These are phyloP conservation scores for Gossypium anomalum DNA, from an alignment of 345 rosid genomes.

Conservation along the genomic window DNA sequence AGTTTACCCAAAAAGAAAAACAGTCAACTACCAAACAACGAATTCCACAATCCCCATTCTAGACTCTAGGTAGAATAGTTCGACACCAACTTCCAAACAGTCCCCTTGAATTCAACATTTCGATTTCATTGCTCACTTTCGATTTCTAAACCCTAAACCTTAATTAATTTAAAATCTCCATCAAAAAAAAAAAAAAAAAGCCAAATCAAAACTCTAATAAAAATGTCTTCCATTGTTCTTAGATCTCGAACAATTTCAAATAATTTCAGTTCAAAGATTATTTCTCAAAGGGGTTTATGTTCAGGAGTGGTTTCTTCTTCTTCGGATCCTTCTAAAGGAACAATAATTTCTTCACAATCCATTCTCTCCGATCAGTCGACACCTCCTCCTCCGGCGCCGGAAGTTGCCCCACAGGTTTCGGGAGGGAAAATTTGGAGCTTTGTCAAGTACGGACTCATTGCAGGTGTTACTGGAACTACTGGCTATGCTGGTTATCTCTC, in stretches of 20 bases:
- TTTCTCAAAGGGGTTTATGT: conserved; percentile 28
- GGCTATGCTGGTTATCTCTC: conserved; percentile 54
- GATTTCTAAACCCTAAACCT: background rate
- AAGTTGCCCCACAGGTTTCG: conserved; percentile 22
- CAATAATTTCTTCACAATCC: conserved; percentile 43
- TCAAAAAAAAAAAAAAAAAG: background rate
- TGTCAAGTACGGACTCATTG: conserved; percentile 51
- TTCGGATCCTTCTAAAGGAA: conserved; percentile 34
- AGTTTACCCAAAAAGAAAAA: too few relatives aligned
- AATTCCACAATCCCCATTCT: background rate
- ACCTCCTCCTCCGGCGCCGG: conserved; percentile 29
- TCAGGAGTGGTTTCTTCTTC: conserved; percentile 33
- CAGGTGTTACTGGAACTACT: conserved; percentile 53
- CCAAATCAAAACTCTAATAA: background rate
- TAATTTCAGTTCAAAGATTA: background rate
- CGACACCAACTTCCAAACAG: conserved; percentile 30
- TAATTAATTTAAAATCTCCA: background rate
- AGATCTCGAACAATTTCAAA: conserved; percentile 46
- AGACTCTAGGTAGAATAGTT: too few relatives aligned
- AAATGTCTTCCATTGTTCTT: conserved; percentile 47
- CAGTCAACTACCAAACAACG: background rate
- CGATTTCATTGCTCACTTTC: background rate
- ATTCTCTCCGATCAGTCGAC: conserved; percentile 35
- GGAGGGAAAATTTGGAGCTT: conserved; percentile 43
- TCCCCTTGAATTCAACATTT: background rate